Evolutionary conservation across 495 filamentous ascomycete genomes (phyloP).

Genomic region (Amniculicola lignicola): DNA sequence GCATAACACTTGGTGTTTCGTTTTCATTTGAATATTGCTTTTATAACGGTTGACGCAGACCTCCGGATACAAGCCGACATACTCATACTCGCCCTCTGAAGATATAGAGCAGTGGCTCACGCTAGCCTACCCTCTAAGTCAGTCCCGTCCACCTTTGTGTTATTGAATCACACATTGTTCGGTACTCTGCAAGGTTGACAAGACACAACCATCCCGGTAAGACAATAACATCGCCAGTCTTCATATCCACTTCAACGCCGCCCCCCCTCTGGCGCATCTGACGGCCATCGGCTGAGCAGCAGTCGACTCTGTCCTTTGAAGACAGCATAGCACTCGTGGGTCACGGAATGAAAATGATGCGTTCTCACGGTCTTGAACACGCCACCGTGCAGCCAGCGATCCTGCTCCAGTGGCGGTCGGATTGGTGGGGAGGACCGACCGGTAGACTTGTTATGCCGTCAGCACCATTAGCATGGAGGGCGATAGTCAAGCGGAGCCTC

Average conservation of each 20-base stretch:
- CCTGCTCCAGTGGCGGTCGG: slow-evolving; percentile 38
- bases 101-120: slow-evolving; percentile 42
- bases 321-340: slow-evolving; percentile 46
- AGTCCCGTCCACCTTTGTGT: no score
- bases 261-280: slow-evolving; percentile 34
- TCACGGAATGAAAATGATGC: slow-evolving; percentile 43
- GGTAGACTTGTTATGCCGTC: no score
- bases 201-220: slow-evolving; percentile 31
- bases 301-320: slow-evolving; percentile 39
- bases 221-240: slow-evolving; percentile 41
- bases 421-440: slow-evolving; percentile 37
- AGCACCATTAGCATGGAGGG: no score
- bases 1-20: no score
- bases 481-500: no score
- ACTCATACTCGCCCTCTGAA: slow-evolving; percentile 42
- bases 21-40: no score
- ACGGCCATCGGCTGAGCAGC: slow-evolving; percentile 40
- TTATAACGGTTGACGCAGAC: no score
- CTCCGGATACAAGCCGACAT: slow-evolving; percentile 45
- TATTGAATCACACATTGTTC: no score
- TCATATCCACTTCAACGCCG: slow-evolving; percentile 40
- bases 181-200: no score
- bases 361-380: slow-evolving; percentile 41
- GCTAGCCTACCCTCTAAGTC: slow-evolving; percentile 33
- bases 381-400: slow-evolving; percentile 43